Conservation (phyloP, 1,139 yeast genomes). For the Taphrina communis region DNA sequence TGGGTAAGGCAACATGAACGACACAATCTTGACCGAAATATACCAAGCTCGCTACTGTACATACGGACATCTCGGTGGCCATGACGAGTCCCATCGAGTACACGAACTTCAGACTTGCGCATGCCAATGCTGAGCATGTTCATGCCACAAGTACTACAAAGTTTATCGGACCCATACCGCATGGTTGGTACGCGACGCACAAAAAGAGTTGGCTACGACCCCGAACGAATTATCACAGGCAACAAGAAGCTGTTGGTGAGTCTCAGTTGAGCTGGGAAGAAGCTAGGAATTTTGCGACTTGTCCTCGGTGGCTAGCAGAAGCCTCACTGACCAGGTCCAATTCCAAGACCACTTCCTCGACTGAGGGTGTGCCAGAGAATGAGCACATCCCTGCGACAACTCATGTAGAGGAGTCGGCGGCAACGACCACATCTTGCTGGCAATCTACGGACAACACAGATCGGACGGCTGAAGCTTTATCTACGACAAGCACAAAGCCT, state of each 20-base stretch:
- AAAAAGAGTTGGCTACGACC: slow-evolving; percentile 46
- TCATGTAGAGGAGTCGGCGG: background rate
- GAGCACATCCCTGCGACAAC: background rate
- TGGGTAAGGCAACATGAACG: background rate
- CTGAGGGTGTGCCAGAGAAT: background rate
- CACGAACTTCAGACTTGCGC: slow-evolving; percentile 60
- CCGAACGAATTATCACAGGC: slow-evolving; percentile 29
- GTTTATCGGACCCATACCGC: slow-evolving; percentile 70
- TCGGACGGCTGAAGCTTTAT: background rate
- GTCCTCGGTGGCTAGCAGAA: slow-evolving; percentile 28
- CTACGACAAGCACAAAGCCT: background rate
- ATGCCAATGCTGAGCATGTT: slow-evolving; percentile 60
- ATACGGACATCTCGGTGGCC: no score
- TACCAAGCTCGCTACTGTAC: no score
- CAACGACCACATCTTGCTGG: background rate
- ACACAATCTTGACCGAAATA: no score
- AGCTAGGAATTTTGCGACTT: background rate
- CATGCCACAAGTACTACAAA: slow-evolving; percentile 60
- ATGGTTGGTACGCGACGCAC: slow-evolving; percentile 61
- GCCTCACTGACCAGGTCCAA: slow-evolving; percentile 4
- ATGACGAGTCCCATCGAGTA: slow-evolving; percentile 50
- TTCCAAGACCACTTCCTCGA: background rate
- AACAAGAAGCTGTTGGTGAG: background rate
- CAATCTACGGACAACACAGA: background rate
- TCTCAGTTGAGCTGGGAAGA: background rate